Evolutionary conservation across 441 rosid genomes (phyloP), one percentile per base, ranked within the genome.

Genomic region (Metrosideros polymorpha): DNA sequence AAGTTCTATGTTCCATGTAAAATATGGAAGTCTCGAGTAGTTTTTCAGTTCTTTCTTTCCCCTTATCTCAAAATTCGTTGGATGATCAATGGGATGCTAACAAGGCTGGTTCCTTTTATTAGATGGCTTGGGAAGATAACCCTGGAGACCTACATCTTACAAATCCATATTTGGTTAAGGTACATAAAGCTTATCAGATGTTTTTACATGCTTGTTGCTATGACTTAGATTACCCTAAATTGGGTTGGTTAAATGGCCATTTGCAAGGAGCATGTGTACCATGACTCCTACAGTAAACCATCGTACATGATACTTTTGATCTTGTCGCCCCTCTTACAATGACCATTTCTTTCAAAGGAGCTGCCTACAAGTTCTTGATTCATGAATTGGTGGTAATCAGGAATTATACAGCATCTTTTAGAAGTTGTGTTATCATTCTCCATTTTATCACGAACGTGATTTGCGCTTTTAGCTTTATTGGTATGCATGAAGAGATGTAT

Each of bases 61-160:
- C 82, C 25, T 85, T 84, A 59, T 59, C 86, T 84, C 82, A 87
- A 82, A 71, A 82, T 53, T 45, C 51, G 6, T 82, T 51, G 59
- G 35, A 45, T 76, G 27, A 32, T 63, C 12, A 24, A 82, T 71
- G 77, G 59, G 51, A 82, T 87, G 50, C 35, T 83, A 83, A 84
- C 90, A 61, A 83, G 50, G 59, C 85, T 51, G 83, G 82, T 75
- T 87, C 42, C 32, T 43, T 88, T 90, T 87, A 76, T 83, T 85
- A 98, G 99, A 91, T 98, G 99, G 99, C 99, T 98, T n/a, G 99
- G 99, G 90, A 98, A 97, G 95, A 87, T 98, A 63, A 98, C 99
- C 19, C 87, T 98, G 93, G 99, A 98, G 92, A 98, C 99, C 9
- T 97, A 98, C 87, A 97, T 98, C 87, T 96, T 98, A 4, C 99